Evolutionary conservation across 345 rosid species (phyloP).

Genomic region (Populus simonii): DNA sequence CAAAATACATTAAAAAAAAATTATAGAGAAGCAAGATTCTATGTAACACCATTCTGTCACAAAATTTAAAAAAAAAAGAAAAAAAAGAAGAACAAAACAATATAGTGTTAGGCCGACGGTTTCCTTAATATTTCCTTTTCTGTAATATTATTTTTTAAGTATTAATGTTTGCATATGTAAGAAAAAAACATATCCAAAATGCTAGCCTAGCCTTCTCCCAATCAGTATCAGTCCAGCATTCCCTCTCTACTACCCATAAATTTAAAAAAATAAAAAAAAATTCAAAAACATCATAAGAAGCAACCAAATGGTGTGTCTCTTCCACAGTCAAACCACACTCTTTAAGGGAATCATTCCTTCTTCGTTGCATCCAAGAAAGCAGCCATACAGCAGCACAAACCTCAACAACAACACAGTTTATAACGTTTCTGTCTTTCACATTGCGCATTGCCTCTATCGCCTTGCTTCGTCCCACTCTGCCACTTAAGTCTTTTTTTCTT

Average conservation of each 20-base stretch:
- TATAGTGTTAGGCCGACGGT: too few relatives aligned
- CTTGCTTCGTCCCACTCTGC: background rate
- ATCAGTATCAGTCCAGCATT: constrained; percentile 15
- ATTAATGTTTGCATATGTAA: background rate
- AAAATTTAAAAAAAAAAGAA: background rate
- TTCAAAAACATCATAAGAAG: background rate
- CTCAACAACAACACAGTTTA: background rate
- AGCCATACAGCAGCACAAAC: background rate
- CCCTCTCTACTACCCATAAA: background rate
- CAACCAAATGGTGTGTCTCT: background rate
- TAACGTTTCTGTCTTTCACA: background rate
- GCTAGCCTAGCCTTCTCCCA: background rate
- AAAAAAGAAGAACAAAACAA: too few relatives aligned
- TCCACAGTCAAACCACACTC: background rate
- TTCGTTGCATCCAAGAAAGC: background rate
- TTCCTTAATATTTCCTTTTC: too few relatives aligned
- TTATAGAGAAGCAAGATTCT: too few relatives aligned
- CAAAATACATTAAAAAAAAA: too few relatives aligned
- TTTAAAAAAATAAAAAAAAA: too few relatives aligned
- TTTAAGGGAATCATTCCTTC: background rate
- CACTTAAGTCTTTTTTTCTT: background rate
- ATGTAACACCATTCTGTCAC: too few relatives aligned
- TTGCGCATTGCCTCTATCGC: background rate
- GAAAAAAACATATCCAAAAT: background rate
- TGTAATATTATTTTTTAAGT: too few relatives aligned